Conservation (phyloP, 768 basidiomycete species). For the Pulveroboletus frians region DNA sequence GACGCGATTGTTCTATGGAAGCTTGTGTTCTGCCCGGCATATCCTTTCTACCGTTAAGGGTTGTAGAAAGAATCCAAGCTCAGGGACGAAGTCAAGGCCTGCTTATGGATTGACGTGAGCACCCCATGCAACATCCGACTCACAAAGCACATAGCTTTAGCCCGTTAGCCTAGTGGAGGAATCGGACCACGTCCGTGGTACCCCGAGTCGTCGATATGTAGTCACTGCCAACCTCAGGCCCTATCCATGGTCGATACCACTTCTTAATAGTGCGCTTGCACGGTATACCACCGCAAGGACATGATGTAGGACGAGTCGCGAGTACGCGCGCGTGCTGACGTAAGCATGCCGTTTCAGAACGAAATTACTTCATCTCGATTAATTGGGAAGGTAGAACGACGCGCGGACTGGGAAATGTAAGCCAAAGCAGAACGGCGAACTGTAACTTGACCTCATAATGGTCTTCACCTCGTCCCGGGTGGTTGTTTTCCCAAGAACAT, state of each 20-base stretch:
- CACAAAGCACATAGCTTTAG: neutral
- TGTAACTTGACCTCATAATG: conserved; percentile 2
- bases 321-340: neutral
- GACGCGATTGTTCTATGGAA: neutral
- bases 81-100: neutral
- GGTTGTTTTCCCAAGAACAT: neutral
- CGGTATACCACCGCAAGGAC: neutral
- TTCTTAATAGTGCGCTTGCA: neutral
- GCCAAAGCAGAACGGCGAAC: too few relatives aligned
- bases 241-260: too few relatives aligned
- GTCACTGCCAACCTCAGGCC: too few relatives aligned
- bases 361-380: conserved; percentile 2
- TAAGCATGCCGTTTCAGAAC: neutral
- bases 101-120: neutral
- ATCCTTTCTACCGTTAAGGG: neutral
- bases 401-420: conserved; percentile 12
- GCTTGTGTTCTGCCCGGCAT: neutral
- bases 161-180: neutral
- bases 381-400: conserved; percentile 6
- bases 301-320: too few relatives aligned
- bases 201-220: neutral
- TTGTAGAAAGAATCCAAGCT: neutral
- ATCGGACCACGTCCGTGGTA: neutral
- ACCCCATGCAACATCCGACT: neutral
- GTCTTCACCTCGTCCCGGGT: conserved; percentile 4